Evolutionary conservation across 78 protist genomes (phyloP).

Genomic region (Chrysochromulina parva): DNA sequence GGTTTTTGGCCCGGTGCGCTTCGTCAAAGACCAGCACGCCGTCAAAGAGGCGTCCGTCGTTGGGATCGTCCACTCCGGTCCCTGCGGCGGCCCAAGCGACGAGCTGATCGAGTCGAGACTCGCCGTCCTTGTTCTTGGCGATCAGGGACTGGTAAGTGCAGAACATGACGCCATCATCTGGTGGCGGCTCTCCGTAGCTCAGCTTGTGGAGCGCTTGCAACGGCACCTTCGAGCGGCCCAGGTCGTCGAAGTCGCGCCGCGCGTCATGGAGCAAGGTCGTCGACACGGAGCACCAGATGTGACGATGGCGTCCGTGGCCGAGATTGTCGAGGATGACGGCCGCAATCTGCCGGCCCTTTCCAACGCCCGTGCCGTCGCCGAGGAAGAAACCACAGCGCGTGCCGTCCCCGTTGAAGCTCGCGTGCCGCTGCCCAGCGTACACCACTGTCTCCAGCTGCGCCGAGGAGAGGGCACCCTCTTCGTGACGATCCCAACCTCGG

Average conservation of each 20-base stretch:
- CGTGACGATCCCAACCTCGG: neutral
- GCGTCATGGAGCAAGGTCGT: neutral
- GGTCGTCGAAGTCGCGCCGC: neutral
- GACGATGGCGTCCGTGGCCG: neutral
- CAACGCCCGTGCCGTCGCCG: slow-evolving; percentile 38
- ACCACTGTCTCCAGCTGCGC: neutral
- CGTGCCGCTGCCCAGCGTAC: neutral
- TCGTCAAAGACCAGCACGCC: neutral
- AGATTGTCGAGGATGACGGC: neutral
- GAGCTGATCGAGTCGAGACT: neutral
- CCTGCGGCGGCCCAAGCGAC: neutral
- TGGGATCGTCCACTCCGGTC: no score
- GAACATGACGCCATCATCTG: neutral
- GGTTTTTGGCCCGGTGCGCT: neutral
- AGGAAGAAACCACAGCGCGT: slow-evolving; percentile 9
- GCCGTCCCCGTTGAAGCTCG: neutral
- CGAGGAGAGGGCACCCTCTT: neutral
- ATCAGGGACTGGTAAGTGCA: neutral
- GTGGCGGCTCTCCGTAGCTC: neutral
- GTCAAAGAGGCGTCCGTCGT: neutral
- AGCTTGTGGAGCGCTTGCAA: neutral
- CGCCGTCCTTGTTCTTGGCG: neutral
- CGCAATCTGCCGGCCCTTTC: slow-evolving; percentile 29
- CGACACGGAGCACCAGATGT: neutral
- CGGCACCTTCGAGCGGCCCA: neutral